These are phyloP conservation scores for Geotrichum cucujoidarum DNA, from an alignment of 1,139 yeast species.

Conservation along the genomic window DNA sequence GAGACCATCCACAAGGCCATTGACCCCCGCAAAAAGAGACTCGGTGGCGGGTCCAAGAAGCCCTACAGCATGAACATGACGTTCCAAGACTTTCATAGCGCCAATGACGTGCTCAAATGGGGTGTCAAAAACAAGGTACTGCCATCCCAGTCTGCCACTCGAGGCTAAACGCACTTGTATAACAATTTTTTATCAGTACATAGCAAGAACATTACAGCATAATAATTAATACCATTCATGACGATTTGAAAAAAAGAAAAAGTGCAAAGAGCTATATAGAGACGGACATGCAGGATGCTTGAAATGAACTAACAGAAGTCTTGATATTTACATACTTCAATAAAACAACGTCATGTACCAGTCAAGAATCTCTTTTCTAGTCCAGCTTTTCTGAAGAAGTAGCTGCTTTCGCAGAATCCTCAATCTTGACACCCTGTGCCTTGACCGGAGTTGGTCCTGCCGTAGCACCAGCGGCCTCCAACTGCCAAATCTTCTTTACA, in stretches of 20 bases:
- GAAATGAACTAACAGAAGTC: too few species aligned
- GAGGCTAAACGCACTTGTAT: neutral
- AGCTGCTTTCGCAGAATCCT: too few species aligned
- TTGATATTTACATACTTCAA: too few species aligned
- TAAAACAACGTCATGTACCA: too few species aligned
- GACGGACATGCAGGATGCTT: too few species aligned
- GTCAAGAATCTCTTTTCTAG: too few species aligned
- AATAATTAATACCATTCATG: neutral
- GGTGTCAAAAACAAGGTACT: slow-evolving; percentile 27
- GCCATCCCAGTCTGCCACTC: slow-evolving; percentile 19
- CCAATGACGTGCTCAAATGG: slow-evolving; percentile 33
- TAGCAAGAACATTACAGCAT: neutral
- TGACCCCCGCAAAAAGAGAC: slow-evolving; percentile 36
- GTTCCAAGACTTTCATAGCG: slow-evolving; percentile 29
- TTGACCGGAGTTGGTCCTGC: neutral
- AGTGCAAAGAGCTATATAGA: too few species aligned
- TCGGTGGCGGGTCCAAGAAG: slow-evolving; percentile 22
- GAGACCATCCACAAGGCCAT: slow-evolving; percentile 32
- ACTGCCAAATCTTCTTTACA: neutral
- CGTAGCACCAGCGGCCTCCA: neutral
- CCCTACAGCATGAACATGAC: slow-evolving; percentile 19
- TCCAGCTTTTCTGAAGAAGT: too few species aligned
- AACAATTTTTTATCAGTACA: too few species aligned
- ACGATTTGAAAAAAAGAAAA: neutral
- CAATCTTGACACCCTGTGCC: too few species aligned